A percentile compares a stretch with the other conserved stretches of the same genome.
Evolutionary conservation across 495 filamentous ascomycete species (phyloP).

Genomic region (Staphylotrichum tortipilum): DNA sequence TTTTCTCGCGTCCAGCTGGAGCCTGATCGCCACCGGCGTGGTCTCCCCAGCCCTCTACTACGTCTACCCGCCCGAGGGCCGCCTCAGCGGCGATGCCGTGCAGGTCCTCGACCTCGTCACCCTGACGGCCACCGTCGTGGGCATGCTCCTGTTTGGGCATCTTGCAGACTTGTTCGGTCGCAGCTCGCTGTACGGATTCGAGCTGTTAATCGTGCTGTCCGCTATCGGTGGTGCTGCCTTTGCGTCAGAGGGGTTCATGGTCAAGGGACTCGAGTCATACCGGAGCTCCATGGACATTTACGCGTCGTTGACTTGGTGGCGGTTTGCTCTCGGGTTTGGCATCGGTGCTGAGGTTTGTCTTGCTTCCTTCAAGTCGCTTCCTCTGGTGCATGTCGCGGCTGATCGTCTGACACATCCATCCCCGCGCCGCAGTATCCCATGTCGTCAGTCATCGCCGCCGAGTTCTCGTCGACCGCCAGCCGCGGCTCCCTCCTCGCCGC

Average conservation of each 20-base stretch:
- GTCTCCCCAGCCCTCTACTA: background rate
- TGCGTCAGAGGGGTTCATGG: background rate
- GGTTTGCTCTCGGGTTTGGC: background rate
- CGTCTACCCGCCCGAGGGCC: background rate
- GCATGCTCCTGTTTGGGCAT: background rate
- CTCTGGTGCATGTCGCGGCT: too few relatives aligned
- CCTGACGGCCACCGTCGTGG: background rate
- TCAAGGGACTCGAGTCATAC: background rate
- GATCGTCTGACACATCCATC: background rate
- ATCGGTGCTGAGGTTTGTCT: background rate
- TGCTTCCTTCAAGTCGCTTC: too few relatives aligned
- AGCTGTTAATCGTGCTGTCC: background rate
- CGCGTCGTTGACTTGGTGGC: background rate
- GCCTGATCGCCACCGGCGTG: background rate
- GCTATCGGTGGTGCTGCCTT: background rate
- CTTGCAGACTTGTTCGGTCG: background rate
- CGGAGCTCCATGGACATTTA: background rate
- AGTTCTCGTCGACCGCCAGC: background rate
- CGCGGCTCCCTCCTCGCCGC: background rate
- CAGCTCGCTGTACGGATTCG: background rate
- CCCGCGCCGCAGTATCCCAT: background rate
- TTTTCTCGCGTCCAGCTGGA: background rate
- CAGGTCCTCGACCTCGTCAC: background rate
- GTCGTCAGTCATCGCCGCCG: background rate
- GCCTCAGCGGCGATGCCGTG: background rate